Conservation (phyloP, 805 yeast genomes). For the Saturnispora ahearnii region DNA sequence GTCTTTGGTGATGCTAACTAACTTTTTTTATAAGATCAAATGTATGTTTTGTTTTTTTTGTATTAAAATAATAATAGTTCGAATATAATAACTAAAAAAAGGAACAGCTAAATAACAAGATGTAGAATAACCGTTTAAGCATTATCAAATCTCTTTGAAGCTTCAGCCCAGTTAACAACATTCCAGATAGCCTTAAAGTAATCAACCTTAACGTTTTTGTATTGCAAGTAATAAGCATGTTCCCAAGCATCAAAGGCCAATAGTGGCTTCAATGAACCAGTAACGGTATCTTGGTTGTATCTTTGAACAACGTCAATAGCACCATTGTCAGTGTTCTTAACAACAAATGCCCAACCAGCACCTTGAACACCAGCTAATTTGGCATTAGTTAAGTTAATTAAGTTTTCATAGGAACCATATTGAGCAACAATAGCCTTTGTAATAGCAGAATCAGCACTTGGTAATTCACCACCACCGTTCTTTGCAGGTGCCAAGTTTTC, state of each 20-base stretch:
- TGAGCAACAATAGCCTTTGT: slow-evolving; percentile 50
- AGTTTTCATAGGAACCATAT: slow-evolving; percentile 65
- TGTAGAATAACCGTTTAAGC: slow-evolving; percentile 15
- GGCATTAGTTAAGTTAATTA: slow-evolving; percentile 54
- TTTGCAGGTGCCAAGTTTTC: slow-evolving; percentile 71
- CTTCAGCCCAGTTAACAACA: slow-evolving; percentile 90
- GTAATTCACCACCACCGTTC: slow-evolving; percentile 68
- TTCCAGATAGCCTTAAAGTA: slow-evolving; percentile 93
- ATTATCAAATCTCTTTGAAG: slow-evolving; percentile 55
- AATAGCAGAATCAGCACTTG: slow-evolving; percentile 46
- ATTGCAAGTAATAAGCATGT: slow-evolving; percentile 91
- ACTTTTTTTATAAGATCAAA: not conserved
- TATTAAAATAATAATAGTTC: not conserved
- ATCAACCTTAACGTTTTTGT: slow-evolving; percentile 84
- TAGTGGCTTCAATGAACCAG: slow-evolving; percentile 60
- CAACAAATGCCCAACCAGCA: slow-evolving; percentile 92
- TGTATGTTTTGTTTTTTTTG: not conserved
- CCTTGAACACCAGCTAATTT: slow-evolving; percentile 86
- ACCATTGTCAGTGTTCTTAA: slow-evolving; percentile 67
- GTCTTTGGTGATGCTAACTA: slow-evolving; percentile 19
- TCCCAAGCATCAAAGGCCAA: slow-evolving; percentile 96
- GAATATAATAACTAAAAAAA: not conserved
- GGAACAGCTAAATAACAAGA: not conserved
- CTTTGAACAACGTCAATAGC: slow-evolving; percentile 73
- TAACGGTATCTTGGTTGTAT: slow-evolving; percentile 79